These are phyloP conservation scores for Cerrena zonata DNA, from an alignment of 1,284 basidiomycete genomes.

Conservation along the genomic window DNA sequence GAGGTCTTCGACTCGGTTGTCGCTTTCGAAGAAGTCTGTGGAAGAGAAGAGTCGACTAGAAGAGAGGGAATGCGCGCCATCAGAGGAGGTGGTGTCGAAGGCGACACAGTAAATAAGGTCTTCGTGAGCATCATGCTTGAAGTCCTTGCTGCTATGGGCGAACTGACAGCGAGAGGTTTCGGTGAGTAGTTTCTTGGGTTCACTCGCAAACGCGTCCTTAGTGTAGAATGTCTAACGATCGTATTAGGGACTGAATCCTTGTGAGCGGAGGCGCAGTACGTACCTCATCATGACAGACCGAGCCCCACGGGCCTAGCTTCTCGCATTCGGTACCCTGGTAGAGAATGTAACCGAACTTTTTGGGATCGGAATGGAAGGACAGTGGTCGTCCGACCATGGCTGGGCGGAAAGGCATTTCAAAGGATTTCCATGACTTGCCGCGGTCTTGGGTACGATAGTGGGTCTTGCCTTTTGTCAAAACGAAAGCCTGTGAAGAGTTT, in stretches of 20 bases:
- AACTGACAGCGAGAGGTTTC: slow-evolving; percentile 80
- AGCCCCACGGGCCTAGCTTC: slow-evolving; percentile 47
- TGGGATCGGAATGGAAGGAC: slow-evolving; percentile 74
- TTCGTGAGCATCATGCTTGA: slow-evolving; percentile 65
- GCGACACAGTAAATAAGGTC: slow-evolving; percentile 84
- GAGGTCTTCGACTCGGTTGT: slow-evolving; percentile 69
- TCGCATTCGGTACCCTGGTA: slow-evolving; percentile 78
- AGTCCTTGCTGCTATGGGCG: slow-evolving; percentile 76
- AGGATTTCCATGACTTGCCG: slow-evolving; percentile 79
- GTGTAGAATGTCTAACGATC: slow-evolving; percentile 78
- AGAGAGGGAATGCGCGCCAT: slow-evolving; percentile 48
- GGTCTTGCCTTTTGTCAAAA: slow-evolving; percentile 60
- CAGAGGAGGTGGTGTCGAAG: slow-evolving; percentile 56
- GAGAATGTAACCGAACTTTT: slow-evolving; percentile 71
- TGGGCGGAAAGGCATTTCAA: slow-evolving; percentile 61
- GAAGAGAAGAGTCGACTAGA: slow-evolving; percentile 76
- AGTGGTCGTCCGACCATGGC: slow-evolving; percentile 61
- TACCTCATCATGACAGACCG: slow-evolving; percentile 74
- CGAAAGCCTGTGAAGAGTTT: slow-evolving; percentile 61
- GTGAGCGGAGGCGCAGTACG: slow-evolving; percentile 12
- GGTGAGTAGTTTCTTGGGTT: slow-evolving; percentile 52
- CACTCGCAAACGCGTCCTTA: slow-evolving; percentile 68
- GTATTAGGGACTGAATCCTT: not conserved
- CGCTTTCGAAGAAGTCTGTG: slow-evolving; percentile 73
- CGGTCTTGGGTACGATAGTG: slow-evolving; percentile 85